Conservation (phyloP, 2,329 filamentous ascomycete species). For the Neofusicoccum umdonicola region DNA sequence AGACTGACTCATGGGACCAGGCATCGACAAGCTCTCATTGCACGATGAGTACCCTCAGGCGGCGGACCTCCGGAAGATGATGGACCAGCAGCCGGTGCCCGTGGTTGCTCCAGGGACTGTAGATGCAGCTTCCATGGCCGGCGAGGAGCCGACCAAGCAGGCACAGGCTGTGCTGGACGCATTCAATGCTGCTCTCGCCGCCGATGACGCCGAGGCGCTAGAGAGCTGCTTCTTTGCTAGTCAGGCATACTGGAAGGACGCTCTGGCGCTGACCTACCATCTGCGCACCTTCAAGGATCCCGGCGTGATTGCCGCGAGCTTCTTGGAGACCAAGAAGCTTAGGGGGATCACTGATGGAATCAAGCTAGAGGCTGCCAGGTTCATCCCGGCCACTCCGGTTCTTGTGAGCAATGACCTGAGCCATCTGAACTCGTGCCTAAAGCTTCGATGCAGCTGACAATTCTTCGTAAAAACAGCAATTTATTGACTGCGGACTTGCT, state of each 20-base stretch:
- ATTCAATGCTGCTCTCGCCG: neutral
- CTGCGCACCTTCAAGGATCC: neutral
- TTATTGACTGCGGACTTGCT: neutral
- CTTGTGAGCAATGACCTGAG: neutral
- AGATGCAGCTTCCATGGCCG: neutral
- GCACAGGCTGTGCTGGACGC: neutral
- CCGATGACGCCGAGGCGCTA: neutral
- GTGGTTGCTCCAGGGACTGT: neutral
- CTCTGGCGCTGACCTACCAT: conserved; percentile 2
- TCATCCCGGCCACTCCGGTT: neutral
- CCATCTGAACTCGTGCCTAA: neutral
- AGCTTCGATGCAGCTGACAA: neutral
- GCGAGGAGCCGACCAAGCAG: neutral
- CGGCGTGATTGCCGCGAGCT: neutral
- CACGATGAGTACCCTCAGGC: neutral
- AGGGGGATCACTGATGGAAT: neutral
- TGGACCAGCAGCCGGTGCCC: neutral
- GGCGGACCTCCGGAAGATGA: neutral
- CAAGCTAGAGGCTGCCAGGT: neutral
- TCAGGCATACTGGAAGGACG: neutral
- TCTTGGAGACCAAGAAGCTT: neutral
- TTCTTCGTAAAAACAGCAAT: neutral
- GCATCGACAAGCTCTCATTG: too few species aligned
- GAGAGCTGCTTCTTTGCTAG: neutral
- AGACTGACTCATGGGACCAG: neutral